Percentiles rank a stretch among this genome's conserved stretches.
Evolutionary conservation across 306 rosid genomes (phyloP).

Genomic region (Acacia crassicarpa): DNA sequence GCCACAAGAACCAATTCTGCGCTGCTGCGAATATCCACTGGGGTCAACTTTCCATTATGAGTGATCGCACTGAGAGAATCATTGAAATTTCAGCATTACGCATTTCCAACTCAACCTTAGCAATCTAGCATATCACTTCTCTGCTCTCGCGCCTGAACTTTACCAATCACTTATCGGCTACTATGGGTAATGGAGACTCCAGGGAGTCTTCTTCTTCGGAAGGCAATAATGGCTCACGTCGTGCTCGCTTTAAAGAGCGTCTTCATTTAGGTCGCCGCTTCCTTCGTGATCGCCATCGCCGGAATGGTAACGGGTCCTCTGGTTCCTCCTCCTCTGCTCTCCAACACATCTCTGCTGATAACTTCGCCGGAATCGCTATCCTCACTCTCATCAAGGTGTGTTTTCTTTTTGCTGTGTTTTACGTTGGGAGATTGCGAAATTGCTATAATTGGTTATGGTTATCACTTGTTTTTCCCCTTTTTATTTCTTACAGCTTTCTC

Average conservation of each 20-base stretch:
- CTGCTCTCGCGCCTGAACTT: not conserved
- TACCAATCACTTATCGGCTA: not conserved
- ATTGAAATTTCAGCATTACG: not conserved
- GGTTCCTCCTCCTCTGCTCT: conserved; percentile 20
- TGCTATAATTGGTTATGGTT: not conserved
- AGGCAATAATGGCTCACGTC: conserved; percentile 41
- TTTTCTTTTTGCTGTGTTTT: not conserved
- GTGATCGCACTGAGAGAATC: not conserved
- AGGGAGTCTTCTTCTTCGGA: conserved; percentile 29
- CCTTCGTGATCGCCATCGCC: conserved; percentile 27
- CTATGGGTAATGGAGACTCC: conserved; percentile 70
- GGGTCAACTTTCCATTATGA: not conserved
- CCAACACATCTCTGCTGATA: conserved; percentile 45
- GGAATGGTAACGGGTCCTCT: conserved; percentile 21
- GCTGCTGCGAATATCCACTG: not conserved
- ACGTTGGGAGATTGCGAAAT: not conserved
- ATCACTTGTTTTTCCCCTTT: not conserved
- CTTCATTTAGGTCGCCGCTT: conserved; percentile 37
- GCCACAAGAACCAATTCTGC: not conserved
- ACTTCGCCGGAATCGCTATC: conserved; percentile 84
- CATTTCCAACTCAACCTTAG: not conserved
- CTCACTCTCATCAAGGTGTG: conserved; percentile 62
- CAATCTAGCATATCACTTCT: not conserved
- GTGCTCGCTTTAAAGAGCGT: conserved; percentile 57
- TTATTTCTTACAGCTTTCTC: not conserved